These are phyloP conservation scores for Lactarius deliciosus DNA, from an alignment of 768 basidiomycete genomes.

Conservation along the genomic window DNA sequence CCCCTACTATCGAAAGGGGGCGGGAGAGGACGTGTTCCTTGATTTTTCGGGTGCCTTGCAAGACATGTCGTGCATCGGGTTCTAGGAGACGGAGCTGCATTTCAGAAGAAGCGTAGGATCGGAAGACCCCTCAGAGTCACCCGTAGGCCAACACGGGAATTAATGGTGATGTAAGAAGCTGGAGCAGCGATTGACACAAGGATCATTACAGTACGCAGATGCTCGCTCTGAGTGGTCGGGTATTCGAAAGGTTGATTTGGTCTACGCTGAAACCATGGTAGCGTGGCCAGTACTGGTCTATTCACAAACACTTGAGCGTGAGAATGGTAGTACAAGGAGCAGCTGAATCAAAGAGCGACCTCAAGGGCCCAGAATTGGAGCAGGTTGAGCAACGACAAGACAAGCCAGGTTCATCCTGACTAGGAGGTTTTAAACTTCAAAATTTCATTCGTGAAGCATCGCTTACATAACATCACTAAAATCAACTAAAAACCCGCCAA, in stretches of 20 bases:
- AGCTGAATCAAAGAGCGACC: not conserved
- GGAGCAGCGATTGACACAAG: not conserved
- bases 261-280: not conserved
- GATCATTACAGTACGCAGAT: not conserved
- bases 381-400: not conserved
- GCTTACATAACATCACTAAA: not conserved
- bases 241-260: not conserved
- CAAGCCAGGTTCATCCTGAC: not conserved
- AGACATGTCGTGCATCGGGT: not conserved
- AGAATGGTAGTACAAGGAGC: not conserved
- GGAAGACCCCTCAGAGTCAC: not conserved
- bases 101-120: not conserved
- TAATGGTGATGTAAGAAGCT: not conserved
- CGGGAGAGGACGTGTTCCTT: not conserved
- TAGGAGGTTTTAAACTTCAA: not conserved
- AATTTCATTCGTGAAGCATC: constrained; percentile 1
- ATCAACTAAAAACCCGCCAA: not conserved
- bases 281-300: not conserved
- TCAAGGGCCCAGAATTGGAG: not conserved
- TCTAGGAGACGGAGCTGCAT: too few species aligned
- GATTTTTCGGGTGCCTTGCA: not conserved
- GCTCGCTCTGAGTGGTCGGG: not conserved
- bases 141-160: not conserved
- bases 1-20: not conserved
- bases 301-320: not conserved